Base-by-base conservation (phyloP, 1,284 basidiomycete genomes). In the Vanrija pseudolonga region DNA sequence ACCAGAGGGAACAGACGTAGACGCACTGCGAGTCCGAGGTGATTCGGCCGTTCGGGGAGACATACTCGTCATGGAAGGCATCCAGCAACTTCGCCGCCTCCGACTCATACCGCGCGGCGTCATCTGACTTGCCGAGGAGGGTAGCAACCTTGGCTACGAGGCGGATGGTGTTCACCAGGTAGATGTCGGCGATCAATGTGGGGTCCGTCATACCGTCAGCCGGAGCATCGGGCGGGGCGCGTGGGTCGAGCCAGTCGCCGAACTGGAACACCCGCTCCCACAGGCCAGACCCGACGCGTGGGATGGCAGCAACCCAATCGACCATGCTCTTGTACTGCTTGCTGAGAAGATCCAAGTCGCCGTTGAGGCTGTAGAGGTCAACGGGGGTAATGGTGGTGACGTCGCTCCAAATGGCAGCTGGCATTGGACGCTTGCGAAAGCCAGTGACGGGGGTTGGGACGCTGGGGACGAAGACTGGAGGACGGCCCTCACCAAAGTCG, bases 191-290 rank as follows among this genome's bases (percentile, higher is more conserved):
- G 17, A 62, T 59, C 11, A 72, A 57, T 40, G 56, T 49, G 15
- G 52, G 51, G 48, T 74, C 69, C 18, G 68, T 74, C 15, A 53
- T 54, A 12, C 55, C 61, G 23, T 56, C 53, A 0, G 51, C 59
- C 2, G 60, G 57, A 48, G 51, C 57, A 32, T 64, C 58, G 6
- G 64, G 66, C 9, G 68, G 66, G 0, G 69, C 68, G 15, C 54
- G 54, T 1, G 70, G 70, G 43, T 68, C 69, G 17, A 72, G 60
- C 71, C 71, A 73, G 51, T 73, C 71, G 2, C 56, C 68, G 38
- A 60, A 61, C 51, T 68, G 66, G 12, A 53, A 48, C 3, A 37
- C 40, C 3, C 47, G 26, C 37, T 48, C 38, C 64, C 63, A 72
- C 6, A 72, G 48, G 5, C 67, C 64, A 26, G 51, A 53, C 11